Conservation (phyloP, 306 rosid genomes). For the Cucurbita maxima region DNA sequence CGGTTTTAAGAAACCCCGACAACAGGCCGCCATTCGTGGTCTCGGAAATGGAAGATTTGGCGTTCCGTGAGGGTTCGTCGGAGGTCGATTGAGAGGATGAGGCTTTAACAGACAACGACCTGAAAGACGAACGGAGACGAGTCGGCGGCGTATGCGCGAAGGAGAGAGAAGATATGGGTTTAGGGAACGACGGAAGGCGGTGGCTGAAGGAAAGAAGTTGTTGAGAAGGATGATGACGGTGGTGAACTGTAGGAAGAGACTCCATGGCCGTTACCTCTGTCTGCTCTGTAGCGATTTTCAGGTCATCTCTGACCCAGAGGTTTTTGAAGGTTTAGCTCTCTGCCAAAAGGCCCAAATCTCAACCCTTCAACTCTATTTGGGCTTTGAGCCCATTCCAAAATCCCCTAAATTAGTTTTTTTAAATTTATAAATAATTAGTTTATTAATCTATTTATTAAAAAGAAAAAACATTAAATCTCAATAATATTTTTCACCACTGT, state of each 20-base stretch:
- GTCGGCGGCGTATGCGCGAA: constrained; percentile 13
- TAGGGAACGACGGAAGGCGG: constrained; percentile 25
- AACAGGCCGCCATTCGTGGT: constrained; percentile 18
- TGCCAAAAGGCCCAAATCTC: background rate
- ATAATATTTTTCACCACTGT: no score
- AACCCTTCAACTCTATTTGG: background rate
- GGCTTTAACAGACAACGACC: constrained; percentile 22
- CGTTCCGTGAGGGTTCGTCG: constrained; percentile 11
- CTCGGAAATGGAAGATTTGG: constrained; percentile 19
- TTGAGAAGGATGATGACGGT: constrained; percentile 25
- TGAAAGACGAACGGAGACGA: constrained; percentile 4
- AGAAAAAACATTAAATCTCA: no score
- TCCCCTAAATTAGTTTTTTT: no score
- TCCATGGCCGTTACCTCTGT: constrained; percentile 26
- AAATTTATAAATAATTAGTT: no score
- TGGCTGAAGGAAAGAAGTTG: constrained; percentile 21
- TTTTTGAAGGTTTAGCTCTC: background rate
- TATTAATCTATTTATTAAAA: no score
- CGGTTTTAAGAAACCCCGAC: constrained; percentile 25
- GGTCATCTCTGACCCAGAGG: background rate
- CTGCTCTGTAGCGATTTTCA: background rate
- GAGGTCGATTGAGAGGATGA: constrained; percentile 19
- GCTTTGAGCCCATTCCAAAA: background rate
- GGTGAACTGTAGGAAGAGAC: constrained; percentile 26
- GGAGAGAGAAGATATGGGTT: constrained; percentile 23